A percentile compares a stretch with the other conserved stretches of the same genome.
These are phyloP conservation scores for Alternaria viburni DNA, from an alignment of 2,329 filamentous ascomycete species.

Conservation along the genomic window DNA sequence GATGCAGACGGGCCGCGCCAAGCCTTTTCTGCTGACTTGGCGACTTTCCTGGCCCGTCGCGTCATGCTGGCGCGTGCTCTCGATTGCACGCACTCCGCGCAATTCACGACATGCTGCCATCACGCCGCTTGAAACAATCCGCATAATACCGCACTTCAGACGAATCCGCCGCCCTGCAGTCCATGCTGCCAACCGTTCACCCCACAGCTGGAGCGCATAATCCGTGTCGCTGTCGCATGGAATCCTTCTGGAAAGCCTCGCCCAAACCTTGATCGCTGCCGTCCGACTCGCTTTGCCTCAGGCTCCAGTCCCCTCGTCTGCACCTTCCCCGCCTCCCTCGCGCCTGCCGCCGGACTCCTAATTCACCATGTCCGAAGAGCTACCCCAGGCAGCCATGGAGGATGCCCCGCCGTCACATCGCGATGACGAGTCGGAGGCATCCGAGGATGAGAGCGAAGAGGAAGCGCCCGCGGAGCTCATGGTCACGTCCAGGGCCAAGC, in stretches of 20 bases:
- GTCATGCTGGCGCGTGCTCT: slow-evolving; percentile 20
- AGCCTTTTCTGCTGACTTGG: slow-evolving; percentile 17
- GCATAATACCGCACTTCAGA: slow-evolving; percentile 18
- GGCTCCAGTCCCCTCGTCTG: slow-evolving; percentile 24
- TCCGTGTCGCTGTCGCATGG: slow-evolving; percentile 18
- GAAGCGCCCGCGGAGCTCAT: slow-evolving; percentile 44
- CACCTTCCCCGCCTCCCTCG: slow-evolving; percentile 27
- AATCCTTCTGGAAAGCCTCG: slow-evolving; percentile 36
- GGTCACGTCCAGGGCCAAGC: slow-evolving; percentile 46
- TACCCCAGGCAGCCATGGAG: slow-evolving; percentile 18
- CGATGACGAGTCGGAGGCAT: slow-evolving; percentile 21
- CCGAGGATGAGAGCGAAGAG: slow-evolving; percentile 35
- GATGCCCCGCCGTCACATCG: slow-evolving; percentile 18
- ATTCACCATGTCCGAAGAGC: slow-evolving; percentile 20
- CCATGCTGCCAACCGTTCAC: slow-evolving; percentile 8
- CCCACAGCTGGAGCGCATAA: slow-evolving; percentile 22
- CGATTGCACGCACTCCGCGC: neutral
- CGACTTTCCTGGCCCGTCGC: slow-evolving; percentile 20
- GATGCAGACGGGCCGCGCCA: slow-evolving; percentile 5
- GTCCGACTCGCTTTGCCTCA: slow-evolving; percentile 29
- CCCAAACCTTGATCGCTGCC: slow-evolving; percentile 28
- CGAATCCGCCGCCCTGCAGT: slow-evolving; percentile 5
- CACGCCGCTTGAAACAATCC: slow-evolving; percentile 35
- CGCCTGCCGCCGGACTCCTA: slow-evolving; percentile 1
- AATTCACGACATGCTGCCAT: neutral